These are phyloP conservation scores for Suillus spraguei DNA, from an alignment of 768 basidiomycete species.

Conservation along the genomic window DNA sequence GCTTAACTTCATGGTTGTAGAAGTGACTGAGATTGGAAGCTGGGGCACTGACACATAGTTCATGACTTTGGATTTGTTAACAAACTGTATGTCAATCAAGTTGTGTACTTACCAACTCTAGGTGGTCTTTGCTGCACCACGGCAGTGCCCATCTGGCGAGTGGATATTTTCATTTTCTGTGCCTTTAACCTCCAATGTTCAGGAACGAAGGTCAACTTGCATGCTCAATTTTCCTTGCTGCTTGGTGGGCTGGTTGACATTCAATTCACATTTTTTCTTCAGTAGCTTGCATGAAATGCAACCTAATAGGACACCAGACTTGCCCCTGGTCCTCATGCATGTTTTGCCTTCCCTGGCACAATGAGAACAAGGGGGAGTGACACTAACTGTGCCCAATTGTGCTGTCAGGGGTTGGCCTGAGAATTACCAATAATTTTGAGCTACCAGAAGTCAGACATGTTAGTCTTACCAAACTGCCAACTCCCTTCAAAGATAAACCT, in stretches of 20 bases:
- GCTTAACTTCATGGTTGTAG: background rate
- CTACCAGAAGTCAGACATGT: no score
- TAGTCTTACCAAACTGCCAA: background rate
- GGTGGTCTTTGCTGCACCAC: background rate
- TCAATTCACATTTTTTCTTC: background rate
- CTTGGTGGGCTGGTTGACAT: background rate
- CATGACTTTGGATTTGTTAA: background rate
- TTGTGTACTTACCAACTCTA: slow-evolving; percentile 1
- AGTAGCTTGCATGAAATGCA: background rate
- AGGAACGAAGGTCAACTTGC: background rate
- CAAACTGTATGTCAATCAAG: background rate
- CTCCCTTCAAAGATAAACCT: background rate
- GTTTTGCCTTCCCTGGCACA: background rate
- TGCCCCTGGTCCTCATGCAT: background rate
- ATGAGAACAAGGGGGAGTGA: background rate
- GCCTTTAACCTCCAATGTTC: background rate
- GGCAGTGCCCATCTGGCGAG: background rate
- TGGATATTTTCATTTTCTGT: background rate
- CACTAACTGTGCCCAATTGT: background rate
- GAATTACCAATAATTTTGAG: background rate
- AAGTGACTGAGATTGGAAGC: background rate
- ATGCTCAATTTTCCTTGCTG: background rate
- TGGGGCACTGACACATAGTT: slow-evolving; percentile 3
- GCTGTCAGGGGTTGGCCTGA: background rate
- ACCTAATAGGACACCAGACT: background rate